These are phyloP conservation scores for Phytophthora cactorum DNA, from an alignment of 352 stramenopile species.

Conservation along the genomic window DNA sequence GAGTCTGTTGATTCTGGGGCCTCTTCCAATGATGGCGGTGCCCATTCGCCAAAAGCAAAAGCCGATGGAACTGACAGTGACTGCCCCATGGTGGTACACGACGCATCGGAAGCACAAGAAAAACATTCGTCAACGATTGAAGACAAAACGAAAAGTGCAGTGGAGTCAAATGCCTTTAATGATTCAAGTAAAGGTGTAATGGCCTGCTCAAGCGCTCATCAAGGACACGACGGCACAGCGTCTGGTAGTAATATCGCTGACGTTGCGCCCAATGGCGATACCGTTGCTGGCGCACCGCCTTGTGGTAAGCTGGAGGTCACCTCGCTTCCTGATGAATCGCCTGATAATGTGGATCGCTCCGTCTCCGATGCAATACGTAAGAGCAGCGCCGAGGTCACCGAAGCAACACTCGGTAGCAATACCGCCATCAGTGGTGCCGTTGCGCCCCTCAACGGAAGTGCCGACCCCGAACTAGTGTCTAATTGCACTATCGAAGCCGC, in stretches of 20 bases:
- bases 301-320: constrained; percentile 2
- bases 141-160: constrained; percentile 1
- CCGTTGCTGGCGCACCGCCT: not conserved
- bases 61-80: not conserved
- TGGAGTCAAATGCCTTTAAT: not conserved
- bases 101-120: constrained; percentile 8
- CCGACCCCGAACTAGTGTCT: not conserved
- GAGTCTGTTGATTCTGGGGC: not conserved
- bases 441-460: constrained; percentile 1
- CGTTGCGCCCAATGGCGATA: not conserved
- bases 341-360: not conserved
- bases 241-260: not conserved
- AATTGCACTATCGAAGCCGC: constrained; percentile 4
- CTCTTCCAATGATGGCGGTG: not conserved
- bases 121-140: not conserved
- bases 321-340: not conserved
- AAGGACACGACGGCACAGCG: not conserved
- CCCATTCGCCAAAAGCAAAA: constrained; percentile 6
- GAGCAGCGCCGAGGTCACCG: not conserved
- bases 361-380: not conserved
- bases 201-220: not conserved
- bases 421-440: not conserved
- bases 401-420: not conserved
- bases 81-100: not conserved
- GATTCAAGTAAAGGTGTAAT: not conserved